Conservation (phyloP, 2,329 filamentous ascomycete species). For the Xylariaceae sp. region DNA sequence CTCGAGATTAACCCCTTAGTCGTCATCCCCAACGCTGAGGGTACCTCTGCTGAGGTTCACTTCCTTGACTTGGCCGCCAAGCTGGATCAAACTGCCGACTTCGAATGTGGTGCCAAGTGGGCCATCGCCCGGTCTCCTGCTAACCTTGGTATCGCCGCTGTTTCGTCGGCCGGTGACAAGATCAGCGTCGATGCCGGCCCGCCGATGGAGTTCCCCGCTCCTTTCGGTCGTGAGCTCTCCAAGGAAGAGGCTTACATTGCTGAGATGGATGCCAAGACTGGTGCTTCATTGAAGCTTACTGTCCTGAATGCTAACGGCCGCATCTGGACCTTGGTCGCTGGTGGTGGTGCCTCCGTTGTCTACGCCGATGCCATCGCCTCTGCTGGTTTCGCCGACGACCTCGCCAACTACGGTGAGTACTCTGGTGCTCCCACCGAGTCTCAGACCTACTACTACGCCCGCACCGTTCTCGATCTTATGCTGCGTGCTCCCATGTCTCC, state of each 20-base stretch:
- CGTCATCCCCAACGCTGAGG: constrained; percentile 89
- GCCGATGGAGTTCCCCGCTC: constrained; percentile 97
- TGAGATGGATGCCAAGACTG: constrained; percentile 98
- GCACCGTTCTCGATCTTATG: constrained; percentile 95
- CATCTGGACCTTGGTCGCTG: constrained; percentile 96
- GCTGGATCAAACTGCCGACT: constrained; percentile 97
- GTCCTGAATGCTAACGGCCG: constrained; percentile 87
- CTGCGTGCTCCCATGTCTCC: constrained; percentile 78
- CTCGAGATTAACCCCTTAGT: constrained; percentile 99
- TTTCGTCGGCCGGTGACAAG: constrained; percentile 61
- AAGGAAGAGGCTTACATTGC: constrained; percentile 99
- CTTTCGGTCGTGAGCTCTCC: constrained; percentile 95
- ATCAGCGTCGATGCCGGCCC: constrained; percentile 93
- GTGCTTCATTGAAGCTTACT: constrained; percentile 96
- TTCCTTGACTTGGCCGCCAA: constrained; percentile 99
- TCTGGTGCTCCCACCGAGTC: constrained; percentile 97
- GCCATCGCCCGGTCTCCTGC: constrained; percentile 87
- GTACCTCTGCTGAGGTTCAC: constrained; percentile 88
- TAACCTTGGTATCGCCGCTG: constrained; percentile 75
- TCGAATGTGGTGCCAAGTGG: constrained; percentile 99
- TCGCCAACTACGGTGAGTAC: constrained; percentile 99
- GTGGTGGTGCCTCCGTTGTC: constrained; percentile 98
- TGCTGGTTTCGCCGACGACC: constrained; percentile 87
- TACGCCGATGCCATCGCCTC: constrained; percentile 98
- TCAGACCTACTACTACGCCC: constrained; percentile 98